Base-by-base conservation (phyloP, 768 basidiomycete genomes). In the Boletus rex-veris region DNA sequence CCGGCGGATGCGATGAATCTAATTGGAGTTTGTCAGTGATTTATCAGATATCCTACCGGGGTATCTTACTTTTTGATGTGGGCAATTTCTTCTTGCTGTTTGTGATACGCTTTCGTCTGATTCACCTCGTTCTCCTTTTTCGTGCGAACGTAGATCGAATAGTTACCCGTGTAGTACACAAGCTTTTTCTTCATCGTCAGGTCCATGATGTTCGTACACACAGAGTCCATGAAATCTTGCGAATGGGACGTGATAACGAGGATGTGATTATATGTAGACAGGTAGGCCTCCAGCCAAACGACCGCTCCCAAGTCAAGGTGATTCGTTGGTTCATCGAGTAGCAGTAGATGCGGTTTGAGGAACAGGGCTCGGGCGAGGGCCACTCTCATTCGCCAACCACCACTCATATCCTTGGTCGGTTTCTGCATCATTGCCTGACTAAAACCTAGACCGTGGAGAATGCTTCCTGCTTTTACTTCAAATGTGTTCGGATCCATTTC, bases 301-400 rank as follows among this genome's bases (percentile, higher is more conserved):
- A 98, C 96, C 40, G 96, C 96, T 54, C 94, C 96, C 53, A 98
- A 78, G 78, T 98, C 96, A 71, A 97, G 79, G 71, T 96, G 94
- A 69, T 92, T 92, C 31, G 91, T 91, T 19, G 87, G 87, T 73
- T 96, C 92, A 69, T 98, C 97, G 60, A 99, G 85, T 33, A 99
- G 77, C 33, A 98, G 80, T 24, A 99, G 74, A 76, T 99, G 97
- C 6, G 96, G 96, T 73, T 95, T 98, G 72, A 99, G 75, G 73
- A 98, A 98, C 38, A 99, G 80, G 1, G 96, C 96, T 45, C 96
- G 82, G 33, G 96, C 96, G 37, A 99, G 87, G 14, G 96, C 90
- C 50, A 99, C 96, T 70, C 96, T 85, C 96, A 99, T 99, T 48
- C 96, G 83, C 96, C 96, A 99, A 64, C 96, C 96, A 81, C 96